These are phyloP conservation scores for Claviceps cyperi DNA, from an alignment of 2,329 filamentous ascomycete species.

Conservation along the genomic window DNA sequence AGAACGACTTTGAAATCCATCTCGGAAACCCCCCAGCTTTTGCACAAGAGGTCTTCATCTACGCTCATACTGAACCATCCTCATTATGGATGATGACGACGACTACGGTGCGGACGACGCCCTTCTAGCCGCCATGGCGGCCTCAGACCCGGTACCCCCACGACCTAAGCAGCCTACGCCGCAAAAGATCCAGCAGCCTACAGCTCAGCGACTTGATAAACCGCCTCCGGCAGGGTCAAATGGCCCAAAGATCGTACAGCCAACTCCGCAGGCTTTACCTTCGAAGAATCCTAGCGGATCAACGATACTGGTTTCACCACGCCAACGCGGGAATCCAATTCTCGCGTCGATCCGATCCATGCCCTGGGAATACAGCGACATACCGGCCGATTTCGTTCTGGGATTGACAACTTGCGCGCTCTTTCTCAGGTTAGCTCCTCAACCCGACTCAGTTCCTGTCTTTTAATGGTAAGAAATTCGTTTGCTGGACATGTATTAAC, in stretches of 20 bases:
- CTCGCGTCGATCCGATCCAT: conserved; percentile 67
- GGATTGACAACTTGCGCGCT: conserved; percentile 79
- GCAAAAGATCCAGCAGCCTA: conserved; percentile 31
- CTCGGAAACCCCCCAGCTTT: neutral
- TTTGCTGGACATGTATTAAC: neutral
- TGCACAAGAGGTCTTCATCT: neutral
- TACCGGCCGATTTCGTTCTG: conserved; percentile 85
- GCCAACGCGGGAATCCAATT: conserved; percentile 91
- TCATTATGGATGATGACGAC: conserved; percentile 36
- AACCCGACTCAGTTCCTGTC: too few species aligned
- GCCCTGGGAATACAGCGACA: conserved; percentile 94
- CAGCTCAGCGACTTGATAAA: conserved; percentile 41
- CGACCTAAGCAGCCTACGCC: conserved; percentile 25
- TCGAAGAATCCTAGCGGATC: conserved; percentile 51
- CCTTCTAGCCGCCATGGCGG: conserved; percentile 40
- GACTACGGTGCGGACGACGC: conserved; percentile 44
- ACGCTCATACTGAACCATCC: neutral
- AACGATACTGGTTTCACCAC: conserved; percentile 75
- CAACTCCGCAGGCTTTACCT: conserved; percentile 73
- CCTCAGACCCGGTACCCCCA: conserved; percentile 26
- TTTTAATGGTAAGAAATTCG: neutral
- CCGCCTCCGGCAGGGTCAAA: conserved; percentile 21
- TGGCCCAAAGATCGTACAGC: conserved; percentile 57
- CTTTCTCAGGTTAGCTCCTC: conserved; percentile 49
- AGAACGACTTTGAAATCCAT: too few species aligned